Evolutionary conservation across 1,284 basidiomycete species (phyloP), one percentile per base, ranked within the genome.

Genomic region (Sporisorium scitamineum): DNA sequence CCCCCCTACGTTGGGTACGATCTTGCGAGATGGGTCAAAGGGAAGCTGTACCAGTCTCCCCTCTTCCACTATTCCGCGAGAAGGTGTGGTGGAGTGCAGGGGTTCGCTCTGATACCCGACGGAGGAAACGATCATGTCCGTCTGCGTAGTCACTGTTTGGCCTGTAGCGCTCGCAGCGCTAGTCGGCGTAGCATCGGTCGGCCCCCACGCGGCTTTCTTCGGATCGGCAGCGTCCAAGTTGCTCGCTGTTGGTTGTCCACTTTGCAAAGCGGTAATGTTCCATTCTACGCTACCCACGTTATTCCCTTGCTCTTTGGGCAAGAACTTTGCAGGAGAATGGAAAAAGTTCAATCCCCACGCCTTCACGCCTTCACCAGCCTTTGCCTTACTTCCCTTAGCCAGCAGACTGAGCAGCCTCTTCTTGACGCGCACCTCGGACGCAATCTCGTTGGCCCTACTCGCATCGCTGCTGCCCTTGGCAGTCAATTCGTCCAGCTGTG

Each of bases 21-120:
- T 57, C 13, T 61, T 52, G 22, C 67, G 64, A 1, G 27, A 10
- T 0, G 20, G 0, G 34, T 78, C 76, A 42, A 78, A 78, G 10
- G 76, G 76, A 2, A 78, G 54, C 4, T 52, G 39, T 7, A 62
- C 42, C 14, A 71, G 31, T 18, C 45, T 45, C 2, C 67, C 67
- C 1, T 66, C 37, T 8, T 61, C 32, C 2, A 70, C 54, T 9
- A 58, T 39, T 2, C 45, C 24, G 1, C 29, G 5, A 2, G 60
- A 22, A 3, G 56, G 29, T 1, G 50, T 34, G 11, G 61, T 1
- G 20, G 65, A 50, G 54, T 34, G 57, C 2, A 89, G 80, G 2
- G 92, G 90, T 55, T 93, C 92, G 0, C 90, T 90, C 56, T 90
- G 90, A 86, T 97, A 97, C 14, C 96, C 96, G 7, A 98, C 90